Conservation (phyloP, 306 rosid species). For the Quercus wislizeni region DNA sequence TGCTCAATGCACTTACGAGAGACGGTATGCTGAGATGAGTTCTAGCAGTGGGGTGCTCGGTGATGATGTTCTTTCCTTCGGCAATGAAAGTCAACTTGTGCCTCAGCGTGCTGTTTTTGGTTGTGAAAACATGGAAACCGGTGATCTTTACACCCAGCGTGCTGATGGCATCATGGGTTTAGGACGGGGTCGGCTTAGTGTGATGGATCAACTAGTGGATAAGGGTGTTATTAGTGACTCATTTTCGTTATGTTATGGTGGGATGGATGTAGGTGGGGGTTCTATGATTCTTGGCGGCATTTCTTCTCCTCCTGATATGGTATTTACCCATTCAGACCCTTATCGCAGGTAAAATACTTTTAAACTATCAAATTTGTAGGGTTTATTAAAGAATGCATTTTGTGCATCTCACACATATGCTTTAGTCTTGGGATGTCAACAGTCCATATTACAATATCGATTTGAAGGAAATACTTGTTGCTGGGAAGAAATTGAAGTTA, state of each 20-base stretch:
- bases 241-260: conserved; percentile 96
- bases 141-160: conserved; percentile 78
- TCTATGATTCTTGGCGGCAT: conserved; percentile 95
- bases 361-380: background rate
- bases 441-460: conserved; percentile 95
- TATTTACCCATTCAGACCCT: conserved; percentile 68
- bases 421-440: conserved; percentile 98
- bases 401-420: conserved; percentile 88
- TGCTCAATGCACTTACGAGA: conserved; percentile 71
- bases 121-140: conserved; percentile 83
- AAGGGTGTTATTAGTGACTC: conserved; percentile 78
- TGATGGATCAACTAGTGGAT: conserved; percentile 86
- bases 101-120: conserved; percentile 90
- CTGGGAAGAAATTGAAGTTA: conserved; percentile 71
- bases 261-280: conserved; percentile 97
- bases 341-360: conserved; percentile 51
- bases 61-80: conserved; percentile 78
- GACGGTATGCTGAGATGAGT: conserved; percentile 97
- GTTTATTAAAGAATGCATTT: conserved; percentile 61
- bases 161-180: conserved; percentile 99
- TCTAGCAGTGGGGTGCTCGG: conserved; percentile 87
- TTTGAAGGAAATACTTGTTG: conserved; percentile 89
- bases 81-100: conserved; percentile 67
- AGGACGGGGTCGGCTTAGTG: conserved; percentile 86
- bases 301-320: conserved; percentile 76